Evolutionary conservation across 202 grass and related monocot species (phyloP).

Genomic region (Alloteropsis angusta): DNA sequence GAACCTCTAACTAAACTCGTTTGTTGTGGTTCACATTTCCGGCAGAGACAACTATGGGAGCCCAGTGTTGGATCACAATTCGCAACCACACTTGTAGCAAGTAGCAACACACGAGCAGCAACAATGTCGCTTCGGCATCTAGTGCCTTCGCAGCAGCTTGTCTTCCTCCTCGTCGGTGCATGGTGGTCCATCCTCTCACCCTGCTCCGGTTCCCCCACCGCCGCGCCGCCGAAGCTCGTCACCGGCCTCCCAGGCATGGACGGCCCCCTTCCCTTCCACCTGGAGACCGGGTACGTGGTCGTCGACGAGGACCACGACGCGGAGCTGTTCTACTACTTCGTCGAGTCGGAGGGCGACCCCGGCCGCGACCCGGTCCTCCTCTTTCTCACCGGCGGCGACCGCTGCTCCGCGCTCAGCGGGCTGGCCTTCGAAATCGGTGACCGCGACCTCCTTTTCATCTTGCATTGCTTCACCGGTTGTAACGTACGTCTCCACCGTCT

Average conservation of each 20-base stretch:
- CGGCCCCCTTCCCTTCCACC: background rate
- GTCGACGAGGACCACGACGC: conserved; percentile 34
- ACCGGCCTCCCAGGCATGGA: background rate
- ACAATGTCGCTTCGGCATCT: background rate
- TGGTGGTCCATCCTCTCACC: background rate
- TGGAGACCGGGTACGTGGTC: background rate
- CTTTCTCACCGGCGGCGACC: conserved; percentile 50
- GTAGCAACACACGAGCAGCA: too few relatives aligned
- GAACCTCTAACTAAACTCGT: too few relatives aligned
- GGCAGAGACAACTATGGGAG: too few relatives aligned
- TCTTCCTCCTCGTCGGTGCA: background rate
- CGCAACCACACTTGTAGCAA: too few relatives aligned
- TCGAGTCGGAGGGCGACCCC: conserved; percentile 31
- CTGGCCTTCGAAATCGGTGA: conserved; percentile 32
- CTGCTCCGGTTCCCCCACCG: background rate
- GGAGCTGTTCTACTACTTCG: conserved; percentile 64
- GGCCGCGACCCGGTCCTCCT: conserved; percentile 34
- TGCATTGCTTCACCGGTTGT: too few relatives aligned
- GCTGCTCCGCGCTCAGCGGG: conserved; percentile 27
- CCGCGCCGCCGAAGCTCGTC: background rate
- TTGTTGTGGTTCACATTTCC: too few relatives aligned
- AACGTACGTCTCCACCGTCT: too few relatives aligned
- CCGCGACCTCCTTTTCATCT: too few relatives aligned
- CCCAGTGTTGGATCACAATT: too few relatives aligned
- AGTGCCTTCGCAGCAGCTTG: too few relatives aligned